Base-by-base conservation (phyloP, 768 basidiomycete genomes). In the Lactarius sanguifluus region DNA sequence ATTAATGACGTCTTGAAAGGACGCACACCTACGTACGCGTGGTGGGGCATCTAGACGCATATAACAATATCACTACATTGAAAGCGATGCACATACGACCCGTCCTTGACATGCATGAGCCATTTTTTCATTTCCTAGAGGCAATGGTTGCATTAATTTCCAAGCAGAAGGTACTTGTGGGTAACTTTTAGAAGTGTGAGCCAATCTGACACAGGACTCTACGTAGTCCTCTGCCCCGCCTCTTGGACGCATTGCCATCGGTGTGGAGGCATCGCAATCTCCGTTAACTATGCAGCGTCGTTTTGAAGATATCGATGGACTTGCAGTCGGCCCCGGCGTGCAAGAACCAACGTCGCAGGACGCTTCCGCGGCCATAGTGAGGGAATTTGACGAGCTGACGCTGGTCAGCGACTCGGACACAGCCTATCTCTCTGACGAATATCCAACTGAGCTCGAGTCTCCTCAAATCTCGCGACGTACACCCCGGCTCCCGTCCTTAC, bases 61-160 rank as follows among this genome's bases (percentile, higher is more conserved):
- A 64, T 36, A 64, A 82, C 78, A 73, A 71, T 72, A 9, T 80
- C 79, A 72, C 79, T 43, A 73, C 77, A 67, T 69, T 85, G 68
- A 75, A 71, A n/a, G 79, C 78, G 2, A 73, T 70, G 25, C 71
- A 72, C 54, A 73, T 83, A 56, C 77, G 80, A 30, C 72, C 70
- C 3, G 75, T 85, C 54, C 73, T 70, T 1, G 83, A 86, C 69
- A 71, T 72, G 57, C 80, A 84, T 73, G 84, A 85, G 69, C 71
- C 82, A 23, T 79, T 76, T 66, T 80, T 79, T 69, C 84, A 86
- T 72, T 62, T 80, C 28, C 69, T 83, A 64, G 79, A 85, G 64
- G 74, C 76, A 13, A 75, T 83, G 30, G 77, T 75, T 40, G 79
- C 81, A 23, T 77, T 75, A 56, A 63, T 82, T 57, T 71, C 65